These are phyloP conservation scores for Apophysomyces variabilis DNA, from an alignment of 371 early-diverging fungal species.

Conservation along the genomic window DNA sequence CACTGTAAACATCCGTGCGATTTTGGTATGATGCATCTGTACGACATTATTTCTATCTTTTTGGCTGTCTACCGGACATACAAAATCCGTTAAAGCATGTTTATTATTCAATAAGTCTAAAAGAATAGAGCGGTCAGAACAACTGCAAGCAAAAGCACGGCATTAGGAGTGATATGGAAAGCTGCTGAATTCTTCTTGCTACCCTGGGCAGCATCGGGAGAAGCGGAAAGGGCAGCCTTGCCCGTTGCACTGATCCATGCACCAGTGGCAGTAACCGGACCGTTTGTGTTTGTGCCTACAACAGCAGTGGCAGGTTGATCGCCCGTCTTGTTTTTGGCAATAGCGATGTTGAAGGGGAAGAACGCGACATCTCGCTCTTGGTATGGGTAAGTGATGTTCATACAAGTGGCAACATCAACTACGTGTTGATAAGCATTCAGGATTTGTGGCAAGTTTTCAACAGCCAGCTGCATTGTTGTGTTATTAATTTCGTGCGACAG, in stretches of 20 bases:
- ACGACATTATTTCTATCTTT: neutral
- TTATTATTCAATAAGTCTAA: slow-evolving; percentile 4
- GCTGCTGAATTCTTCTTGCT: neutral
- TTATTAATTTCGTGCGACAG: slow-evolving; percentile 62
- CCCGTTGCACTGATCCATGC: neutral
- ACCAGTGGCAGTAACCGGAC: slow-evolving; percentile 20
- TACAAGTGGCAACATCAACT: slow-evolving; percentile 56
- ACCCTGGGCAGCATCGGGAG: neutral
- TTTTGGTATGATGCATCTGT: no score
- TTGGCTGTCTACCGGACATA: neutral
- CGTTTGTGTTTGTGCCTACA: slow-evolving; percentile 12
- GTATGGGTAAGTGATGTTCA: slow-evolving; percentile 60
- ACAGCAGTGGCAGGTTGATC: slow-evolving; percentile 10
- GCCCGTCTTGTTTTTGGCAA: slow-evolving; percentile 16
- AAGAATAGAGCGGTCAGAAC: neutral
- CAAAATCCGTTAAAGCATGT: neutral
- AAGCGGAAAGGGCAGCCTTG: neutral
- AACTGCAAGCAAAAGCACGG: neutral
- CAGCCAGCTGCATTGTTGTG: slow-evolving; percentile 53
- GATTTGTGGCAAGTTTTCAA: slow-evolving; percentile 54
- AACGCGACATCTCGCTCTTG: slow-evolving; percentile 42
- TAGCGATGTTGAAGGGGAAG: slow-evolving; percentile 24
- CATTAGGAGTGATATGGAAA: neutral
- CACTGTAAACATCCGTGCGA: no score
- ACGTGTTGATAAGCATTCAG: slow-evolving; percentile 50